Evolutionary conservation across 176 grass and related monocot genomes (phyloP).

Genomic region (Carex littledalei): DNA sequence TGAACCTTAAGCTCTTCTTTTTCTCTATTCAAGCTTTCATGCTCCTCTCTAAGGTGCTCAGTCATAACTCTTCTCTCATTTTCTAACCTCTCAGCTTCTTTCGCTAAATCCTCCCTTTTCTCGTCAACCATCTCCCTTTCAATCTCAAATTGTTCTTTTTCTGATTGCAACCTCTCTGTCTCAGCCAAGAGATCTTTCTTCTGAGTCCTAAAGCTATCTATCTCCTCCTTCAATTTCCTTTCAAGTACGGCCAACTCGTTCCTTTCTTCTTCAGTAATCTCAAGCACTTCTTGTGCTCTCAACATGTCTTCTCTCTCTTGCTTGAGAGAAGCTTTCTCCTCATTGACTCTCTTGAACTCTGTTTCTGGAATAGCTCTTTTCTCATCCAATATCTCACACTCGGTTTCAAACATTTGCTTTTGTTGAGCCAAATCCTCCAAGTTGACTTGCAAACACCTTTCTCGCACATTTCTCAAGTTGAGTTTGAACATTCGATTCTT

Average conservation of each 20-base stretch:
- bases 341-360: too few relatives aligned
- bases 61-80: conserved; percentile 52
- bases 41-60: conserved; percentile 56
- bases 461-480: too few relatives aligned
- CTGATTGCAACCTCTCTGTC: conserved; percentile 67
- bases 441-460: too few relatives aligned
- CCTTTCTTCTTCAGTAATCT: conserved; percentile 60
- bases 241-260: conserved; percentile 54
- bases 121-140: conserved; percentile 93
- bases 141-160: conserved; percentile 91
- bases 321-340: conserved; percentile 48
- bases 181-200: conserved; percentile 55
- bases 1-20: conserved; percentile 57
- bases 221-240: conserved; percentile 85
- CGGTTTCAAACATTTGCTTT: too few relatives aligned
- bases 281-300: conserved; percentile 41
- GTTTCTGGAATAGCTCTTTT: too few relatives aligned
- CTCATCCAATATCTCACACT: too few relatives aligned
- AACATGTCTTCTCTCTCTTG: conserved; percentile 52
- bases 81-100: conserved; percentile 51
- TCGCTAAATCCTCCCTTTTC: conserved; percentile 67
- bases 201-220: conserved; percentile 77
- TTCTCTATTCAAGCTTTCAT: conserved; percentile 62
- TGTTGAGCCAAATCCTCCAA: too few relatives aligned
- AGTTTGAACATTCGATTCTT: too few relatives aligned